These are phyloP conservation scores for Glycine tomentella DNA, from an alignment of 306 rosid species.

Conservation along the genomic window DNA sequence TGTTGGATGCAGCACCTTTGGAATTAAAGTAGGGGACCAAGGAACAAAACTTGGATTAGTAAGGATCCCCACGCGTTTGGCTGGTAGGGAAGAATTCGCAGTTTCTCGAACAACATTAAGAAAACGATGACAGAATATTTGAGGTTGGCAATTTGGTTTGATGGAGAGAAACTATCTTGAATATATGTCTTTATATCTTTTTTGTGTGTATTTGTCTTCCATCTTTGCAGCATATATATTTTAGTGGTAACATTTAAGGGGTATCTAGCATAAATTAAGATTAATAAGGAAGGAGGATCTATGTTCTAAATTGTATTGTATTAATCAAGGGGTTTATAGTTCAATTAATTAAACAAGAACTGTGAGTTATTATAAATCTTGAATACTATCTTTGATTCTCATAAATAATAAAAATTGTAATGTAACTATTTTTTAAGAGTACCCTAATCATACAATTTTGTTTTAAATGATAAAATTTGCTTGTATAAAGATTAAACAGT, in stretches of 20 bases:
- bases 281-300: too few species aligned
- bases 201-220: neutral
- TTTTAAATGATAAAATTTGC: too few species aligned
- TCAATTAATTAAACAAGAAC: too few species aligned
- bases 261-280: too few species aligned
- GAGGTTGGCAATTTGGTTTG: slow-evolving; percentile 26
- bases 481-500: too few species aligned
- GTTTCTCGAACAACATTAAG: slow-evolving; percentile 9
- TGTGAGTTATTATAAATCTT: too few species aligned
- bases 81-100: slow-evolving; percentile 8
- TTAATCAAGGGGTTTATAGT: too few species aligned
- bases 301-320: too few species aligned
- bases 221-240: neutral
- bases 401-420: too few species aligned
- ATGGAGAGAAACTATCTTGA: neutral
- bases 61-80: slow-evolving; percentile 24
- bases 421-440: too few species aligned
- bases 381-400: too few species aligned
- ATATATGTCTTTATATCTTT: neutral
- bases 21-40: slow-evolving; percentile 39
- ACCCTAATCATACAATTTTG: too few species aligned
- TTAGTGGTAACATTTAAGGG: neutral
- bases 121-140: neutral
- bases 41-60: slow-evolving; percentile 7
- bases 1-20: slow-evolving; percentile 41